phyloP scores from a whole-genome alignment of 148 eudicot species.

The Rhododendron ovatum region DNA sequence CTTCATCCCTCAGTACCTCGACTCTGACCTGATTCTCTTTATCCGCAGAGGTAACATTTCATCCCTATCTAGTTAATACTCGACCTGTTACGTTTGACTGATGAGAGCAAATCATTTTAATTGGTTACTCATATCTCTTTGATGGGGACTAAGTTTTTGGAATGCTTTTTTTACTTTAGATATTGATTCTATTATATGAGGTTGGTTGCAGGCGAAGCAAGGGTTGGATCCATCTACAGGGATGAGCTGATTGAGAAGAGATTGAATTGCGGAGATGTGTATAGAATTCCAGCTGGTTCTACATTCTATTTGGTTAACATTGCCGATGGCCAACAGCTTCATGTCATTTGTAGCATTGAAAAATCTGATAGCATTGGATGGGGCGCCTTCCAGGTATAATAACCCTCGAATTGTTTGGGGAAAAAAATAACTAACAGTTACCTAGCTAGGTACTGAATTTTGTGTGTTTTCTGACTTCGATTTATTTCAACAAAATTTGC shows the following conservation, averaged over 20 bases:
- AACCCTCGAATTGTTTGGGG: background rate
- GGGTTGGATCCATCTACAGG: constrained; percentile 57
- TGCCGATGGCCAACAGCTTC: constrained; percentile 61
- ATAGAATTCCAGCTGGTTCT: constrained; percentile 70
- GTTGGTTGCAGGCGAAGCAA: constrained; percentile 62
- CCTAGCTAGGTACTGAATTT: background rate
- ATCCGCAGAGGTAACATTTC: constrained; percentile 42
- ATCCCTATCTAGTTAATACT: no score
- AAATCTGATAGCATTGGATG: constrained; percentile 41
- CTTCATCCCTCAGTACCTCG: constrained; percentile 20
- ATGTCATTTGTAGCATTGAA: constrained; percentile 65
- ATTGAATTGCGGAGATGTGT: constrained; percentile 67
- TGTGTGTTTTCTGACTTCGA: background rate
- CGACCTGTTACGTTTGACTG: no score
- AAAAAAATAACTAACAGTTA: background rate
- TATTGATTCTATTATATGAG: background rate
- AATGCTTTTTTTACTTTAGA: background rate
- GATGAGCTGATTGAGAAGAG: constrained; percentile 50
- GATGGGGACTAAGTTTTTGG: no score
- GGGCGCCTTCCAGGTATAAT: constrained; percentile 34
- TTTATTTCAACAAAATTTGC: background rate
- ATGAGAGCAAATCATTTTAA: no score
- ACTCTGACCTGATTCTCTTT: constrained; percentile 17
- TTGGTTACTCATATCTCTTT: background rate
- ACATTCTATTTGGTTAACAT: constrained; percentile 66